Conservation (phyloP, 2,329 filamentous ascomycete genomes). For the Nannizziopsis arthrosporioides region DNA sequence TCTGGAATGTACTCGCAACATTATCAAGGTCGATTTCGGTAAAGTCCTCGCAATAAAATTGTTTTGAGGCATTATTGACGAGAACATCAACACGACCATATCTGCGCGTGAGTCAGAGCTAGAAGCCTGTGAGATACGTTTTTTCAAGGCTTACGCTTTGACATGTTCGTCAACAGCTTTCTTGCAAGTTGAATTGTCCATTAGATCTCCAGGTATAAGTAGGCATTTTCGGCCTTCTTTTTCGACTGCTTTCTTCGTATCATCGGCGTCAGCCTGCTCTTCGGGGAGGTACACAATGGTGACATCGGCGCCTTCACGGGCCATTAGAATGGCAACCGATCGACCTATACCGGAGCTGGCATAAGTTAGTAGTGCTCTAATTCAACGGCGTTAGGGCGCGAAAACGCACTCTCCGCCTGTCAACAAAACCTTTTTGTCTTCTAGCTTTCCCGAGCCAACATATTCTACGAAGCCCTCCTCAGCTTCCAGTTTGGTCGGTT, state of each 20-base stretch:
- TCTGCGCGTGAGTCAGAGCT: slow-evolving; percentile 10
- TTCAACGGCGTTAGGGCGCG: background rate
- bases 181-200: slow-evolving; percentile 40
- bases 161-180: slow-evolving; percentile 44
- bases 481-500: slow-evolving; percentile 26
- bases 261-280: slow-evolving; percentile 46
- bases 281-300: slow-evolving; percentile 46
- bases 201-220: slow-evolving; percentile 40
- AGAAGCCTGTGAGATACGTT: background rate
- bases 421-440: slow-evolving; percentile 42
- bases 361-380: background rate
- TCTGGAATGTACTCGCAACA: slow-evolving; percentile 46
- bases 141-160: slow-evolving; percentile 28
- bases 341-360: slow-evolving; percentile 45
- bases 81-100: slow-evolving; percentile 40
- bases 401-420: slow-evolving; percentile 45
- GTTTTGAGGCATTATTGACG: slow-evolving; percentile 50
- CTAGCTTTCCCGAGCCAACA: slow-evolving; percentile 40
- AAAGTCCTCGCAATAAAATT: slow-evolving; percentile 44
- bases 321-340: slow-evolving; percentile 45
- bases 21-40: slow-evolving; percentile 44
- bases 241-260: slow-evolving; percentile 43
- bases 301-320: slow-evolving; percentile 47
- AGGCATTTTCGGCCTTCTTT: slow-evolving; percentile 40
- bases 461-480: slow-evolving; percentile 26